A percentile compares a stretch with the other conserved stretches of the same genome.
phyloP scores from a whole-genome alignment of 1,284 basidiomycete genomes.

The Cryptococcus sp. region DNA sequence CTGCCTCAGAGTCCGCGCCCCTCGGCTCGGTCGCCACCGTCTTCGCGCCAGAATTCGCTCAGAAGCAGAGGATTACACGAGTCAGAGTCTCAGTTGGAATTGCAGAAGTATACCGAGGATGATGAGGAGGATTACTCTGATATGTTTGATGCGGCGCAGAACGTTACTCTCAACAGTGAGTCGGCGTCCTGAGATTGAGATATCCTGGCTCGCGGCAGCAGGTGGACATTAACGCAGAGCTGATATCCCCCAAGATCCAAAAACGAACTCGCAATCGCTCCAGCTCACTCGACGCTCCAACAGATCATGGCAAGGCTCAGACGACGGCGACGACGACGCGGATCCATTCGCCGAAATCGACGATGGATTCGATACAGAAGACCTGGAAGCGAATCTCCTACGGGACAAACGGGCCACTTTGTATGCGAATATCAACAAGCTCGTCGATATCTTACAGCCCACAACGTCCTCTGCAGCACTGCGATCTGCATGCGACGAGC shows the following conservation, averaged over 20 bases:
- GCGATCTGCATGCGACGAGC: conserved; percentile 79
- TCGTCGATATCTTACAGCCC: conserved; percentile 83
- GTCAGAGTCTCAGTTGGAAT: conserved; percentile 40
- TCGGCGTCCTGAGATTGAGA: conserved; percentile 3
- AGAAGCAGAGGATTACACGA: conserved; percentile 24
- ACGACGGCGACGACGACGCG: conserved; percentile 80
- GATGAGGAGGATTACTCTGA: conserved; percentile 87
- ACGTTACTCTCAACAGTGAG: too few relatives aligned
- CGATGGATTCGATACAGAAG: conserved; percentile 77
- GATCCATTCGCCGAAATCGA: conserved; percentile 97
- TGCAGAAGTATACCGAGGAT: conserved; percentile 80
- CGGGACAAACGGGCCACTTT: conserved; percentile 88
- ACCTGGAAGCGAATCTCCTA: conserved; percentile 82
- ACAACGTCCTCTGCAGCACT: conserved; percentile 76
- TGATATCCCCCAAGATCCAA: not conserved
- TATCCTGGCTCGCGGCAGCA: not conserved
- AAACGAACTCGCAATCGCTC: conserved; percentile 20
- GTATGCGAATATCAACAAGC: conserved; percentile 73
- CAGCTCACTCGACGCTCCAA: conserved; percentile 79
- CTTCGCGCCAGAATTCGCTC: conserved; percentile 41
- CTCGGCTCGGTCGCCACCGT: conserved; percentile 34
- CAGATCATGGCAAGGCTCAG: conserved; percentile 81
- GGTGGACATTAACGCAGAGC: too few relatives aligned
- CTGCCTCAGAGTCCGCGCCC: conserved; percentile 11
- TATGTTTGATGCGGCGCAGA: conserved; percentile 63